Conservation (phyloP, 2,329 filamentous ascomycete species). For the Clarireedia sp. region DNA sequence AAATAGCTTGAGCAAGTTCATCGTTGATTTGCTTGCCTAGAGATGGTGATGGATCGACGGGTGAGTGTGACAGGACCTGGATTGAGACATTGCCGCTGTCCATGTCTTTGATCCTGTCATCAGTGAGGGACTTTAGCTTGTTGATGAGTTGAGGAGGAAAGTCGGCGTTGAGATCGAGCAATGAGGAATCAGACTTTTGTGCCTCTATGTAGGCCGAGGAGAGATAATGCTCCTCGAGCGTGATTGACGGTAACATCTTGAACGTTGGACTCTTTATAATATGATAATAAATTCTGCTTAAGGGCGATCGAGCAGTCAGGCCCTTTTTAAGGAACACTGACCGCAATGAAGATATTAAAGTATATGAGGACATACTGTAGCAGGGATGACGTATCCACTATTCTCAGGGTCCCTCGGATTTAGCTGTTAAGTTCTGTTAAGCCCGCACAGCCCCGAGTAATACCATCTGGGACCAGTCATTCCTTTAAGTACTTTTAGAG, state of each 20-base stretch:
- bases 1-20: conserved; percentile 28
- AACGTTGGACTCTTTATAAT: not conserved
- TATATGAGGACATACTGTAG: too few species aligned
- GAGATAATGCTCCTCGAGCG: conserved; percentile 36
- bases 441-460: too few species aligned
- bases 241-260: conserved; percentile 29
- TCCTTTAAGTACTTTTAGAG: too few species aligned
- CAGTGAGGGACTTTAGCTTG: conserved; percentile 17
- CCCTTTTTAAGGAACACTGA: too few species aligned
- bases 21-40: conserved; percentile 27
- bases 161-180: conserved; percentile 16
- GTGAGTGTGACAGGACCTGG: conserved; percentile 29
- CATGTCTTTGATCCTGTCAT: conserved; percentile 23
- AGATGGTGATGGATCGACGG: conserved; percentile 11
- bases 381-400: too few species aligned
- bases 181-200: not conserved
- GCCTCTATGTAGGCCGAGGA: conserved; percentile 15
- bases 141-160: conserved; percentile 24
- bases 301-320: too few species aligned
- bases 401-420: too few species aligned
- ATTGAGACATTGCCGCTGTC: conserved; percentile 21
- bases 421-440: too few species aligned
- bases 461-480: too few species aligned
- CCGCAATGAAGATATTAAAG: too few species aligned
- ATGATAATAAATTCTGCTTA: too few species aligned